Percentiles rank a stretch among this genome's conserved stretches.
phyloP scores from a whole-genome alignment of 2,329 filamentous ascomycete genomes.

The Colletotrichum shisoi region DNA sequence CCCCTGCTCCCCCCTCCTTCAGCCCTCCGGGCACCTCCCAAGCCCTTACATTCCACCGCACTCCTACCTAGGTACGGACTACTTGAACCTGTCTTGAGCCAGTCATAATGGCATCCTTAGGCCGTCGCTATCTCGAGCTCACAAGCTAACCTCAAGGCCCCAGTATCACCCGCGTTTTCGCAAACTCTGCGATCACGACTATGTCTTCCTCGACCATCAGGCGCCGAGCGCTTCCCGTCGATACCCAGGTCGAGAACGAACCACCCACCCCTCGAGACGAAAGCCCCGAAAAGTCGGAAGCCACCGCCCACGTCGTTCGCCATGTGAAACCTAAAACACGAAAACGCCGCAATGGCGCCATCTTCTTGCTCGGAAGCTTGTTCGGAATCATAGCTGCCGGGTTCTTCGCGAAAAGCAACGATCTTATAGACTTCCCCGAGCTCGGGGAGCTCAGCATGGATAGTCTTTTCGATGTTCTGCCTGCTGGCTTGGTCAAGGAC shows the following conservation, averaged over 20 bases:
- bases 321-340: constrained; percentile 56
- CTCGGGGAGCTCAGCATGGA: constrained; percentile 81
- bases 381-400: constrained; percentile 88
- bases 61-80: constrained; percentile 3
- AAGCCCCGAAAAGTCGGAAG: constrained; percentile 47
- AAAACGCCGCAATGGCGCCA: constrained; percentile 79
- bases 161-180: constrained; percentile 4
- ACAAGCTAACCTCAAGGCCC: constrained; percentile 10
- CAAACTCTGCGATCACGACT: constrained; percentile 12
- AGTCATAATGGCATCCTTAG: neutral
- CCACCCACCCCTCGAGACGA: constrained; percentile 44
- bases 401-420: constrained; percentile 88
- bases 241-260: constrained; percentile 42
- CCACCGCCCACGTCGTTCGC: constrained; percentile 56
- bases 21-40: neutral
- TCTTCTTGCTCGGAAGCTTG: constrained; percentile 88
- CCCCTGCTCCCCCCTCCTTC: too few relatives aligned
- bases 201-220: constrained; percentile 34
- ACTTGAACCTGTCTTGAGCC: neutral
- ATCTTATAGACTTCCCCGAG: constrained; percentile 82
- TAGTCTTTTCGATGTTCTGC: constrained; percentile 83
- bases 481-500: constrained; percentile 84
- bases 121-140: neutral
- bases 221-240: constrained; percentile 42
- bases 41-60: neutral